These are phyloP conservation scores for Cercospora sp. DNA, from an alignment of 2,329 filamentous ascomycete species.

Conservation along the genomic window DNA sequence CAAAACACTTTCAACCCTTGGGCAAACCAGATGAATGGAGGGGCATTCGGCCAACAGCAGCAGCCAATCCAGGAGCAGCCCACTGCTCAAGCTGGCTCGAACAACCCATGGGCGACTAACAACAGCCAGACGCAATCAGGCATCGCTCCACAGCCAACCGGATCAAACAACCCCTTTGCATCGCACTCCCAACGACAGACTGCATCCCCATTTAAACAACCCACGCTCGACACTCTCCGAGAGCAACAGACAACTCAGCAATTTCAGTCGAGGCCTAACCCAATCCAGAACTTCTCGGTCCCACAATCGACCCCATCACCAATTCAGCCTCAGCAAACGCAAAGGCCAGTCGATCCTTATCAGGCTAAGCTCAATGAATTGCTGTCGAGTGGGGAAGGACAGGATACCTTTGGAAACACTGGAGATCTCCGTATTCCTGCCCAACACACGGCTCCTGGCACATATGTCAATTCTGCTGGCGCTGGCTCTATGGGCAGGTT, in stretches of 20 bases:
- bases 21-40: slow-evolving; percentile 53
- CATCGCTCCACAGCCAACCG: slow-evolving; percentile 80
- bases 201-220: slow-evolving; percentile 58
- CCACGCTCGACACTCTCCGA: slow-evolving; percentile 71
- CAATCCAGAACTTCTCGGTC: slow-evolving; percentile 38
- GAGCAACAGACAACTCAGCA: slow-evolving; percentile 78
- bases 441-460: slow-evolving; percentile 93
- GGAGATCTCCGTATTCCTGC: slow-evolving; percentile 92
- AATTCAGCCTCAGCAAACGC: slow-evolving; percentile 51
- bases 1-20: slow-evolving; percentile 60
- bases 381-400: slow-evolving; percentile 81
- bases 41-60: slow-evolving; percentile 56
- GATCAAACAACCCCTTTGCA: slow-evolving; percentile 97
- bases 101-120: slow-evolving; percentile 82
- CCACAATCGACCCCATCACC: slow-evolving; percentile 50
- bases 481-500: slow-evolving; percentile 68
- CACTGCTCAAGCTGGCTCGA: slow-evolving; percentile 73
- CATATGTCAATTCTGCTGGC: slow-evolving; percentile 94
- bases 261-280: slow-evolving; percentile 57
- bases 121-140: slow-evolving; percentile 60
- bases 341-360: slow-evolving; percentile 54
- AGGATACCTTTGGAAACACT: slow-evolving; percentile 97
- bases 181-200: slow-evolving; percentile 61
- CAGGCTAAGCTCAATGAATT: slow-evolving; percentile 79
- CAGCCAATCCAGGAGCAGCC: slow-evolving; percentile 59